Conservation (phyloP, 2,329 filamentous ascomycete genomes). For the Lasiodiplodia sp. region DNA sequence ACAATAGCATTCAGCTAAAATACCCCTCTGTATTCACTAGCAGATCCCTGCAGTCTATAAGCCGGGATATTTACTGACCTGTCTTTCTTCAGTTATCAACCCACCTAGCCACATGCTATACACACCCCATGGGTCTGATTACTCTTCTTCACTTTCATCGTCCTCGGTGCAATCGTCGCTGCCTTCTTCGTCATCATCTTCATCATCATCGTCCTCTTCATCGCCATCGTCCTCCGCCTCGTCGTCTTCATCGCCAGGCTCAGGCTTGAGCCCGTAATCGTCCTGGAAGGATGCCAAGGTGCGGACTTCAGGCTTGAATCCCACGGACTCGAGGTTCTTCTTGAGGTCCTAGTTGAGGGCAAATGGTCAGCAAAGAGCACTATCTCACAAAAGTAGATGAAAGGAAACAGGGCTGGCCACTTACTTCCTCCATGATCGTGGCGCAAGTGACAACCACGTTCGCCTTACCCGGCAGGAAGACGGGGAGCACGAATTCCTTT, state of each 20-base stretch:
- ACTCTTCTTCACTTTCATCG: too few relatives aligned
- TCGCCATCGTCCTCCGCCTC: conserved; percentile 68
- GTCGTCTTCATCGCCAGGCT: conserved; percentile 66
- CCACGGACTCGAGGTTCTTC: conserved; percentile 74
- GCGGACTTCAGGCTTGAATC: conserved; percentile 80
- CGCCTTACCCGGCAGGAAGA: conserved; percentile 80
- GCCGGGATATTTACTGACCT: too few relatives aligned
- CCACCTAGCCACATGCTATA: too few relatives aligned
- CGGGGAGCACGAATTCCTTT: conserved; percentile 75
- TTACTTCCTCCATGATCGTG: conserved; percentile 82
- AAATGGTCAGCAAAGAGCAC: background rate
- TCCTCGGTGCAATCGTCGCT: background rate
- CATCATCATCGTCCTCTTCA: conserved; percentile 56
- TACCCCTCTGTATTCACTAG: too few relatives aligned
- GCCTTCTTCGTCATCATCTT: conserved; percentile 51
- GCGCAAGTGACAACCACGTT: conserved; percentile 91
- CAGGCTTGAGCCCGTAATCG: conserved; percentile 80
- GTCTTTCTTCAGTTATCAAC: too few relatives aligned
- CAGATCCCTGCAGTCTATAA: too few relatives aligned
- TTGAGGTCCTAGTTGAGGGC: conserved; percentile 68
- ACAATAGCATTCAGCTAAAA: too few relatives aligned
- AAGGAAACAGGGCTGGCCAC: conserved; percentile 42
- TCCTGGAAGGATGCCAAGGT: conserved; percentile 84
- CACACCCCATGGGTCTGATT: too few relatives aligned
- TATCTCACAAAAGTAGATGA: background rate